Conservation (phyloP, 2,329 filamentous ascomycete genomes). For the Scortechinia acanthostroma region DNA sequence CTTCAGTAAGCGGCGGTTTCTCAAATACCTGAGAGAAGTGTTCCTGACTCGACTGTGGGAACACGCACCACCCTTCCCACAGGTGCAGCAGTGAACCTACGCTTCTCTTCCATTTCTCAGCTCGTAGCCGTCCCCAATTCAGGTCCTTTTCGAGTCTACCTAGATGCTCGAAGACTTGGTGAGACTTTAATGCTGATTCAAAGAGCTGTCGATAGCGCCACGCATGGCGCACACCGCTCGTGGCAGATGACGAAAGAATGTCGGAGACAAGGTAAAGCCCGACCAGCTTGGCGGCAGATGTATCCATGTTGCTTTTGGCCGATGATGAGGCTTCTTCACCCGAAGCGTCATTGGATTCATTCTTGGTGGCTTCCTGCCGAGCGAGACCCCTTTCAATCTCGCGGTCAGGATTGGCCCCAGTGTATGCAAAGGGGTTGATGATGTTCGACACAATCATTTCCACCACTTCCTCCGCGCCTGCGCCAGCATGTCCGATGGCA, state of each 20-base stretch:
- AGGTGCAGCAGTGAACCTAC: conserved; percentile 44
- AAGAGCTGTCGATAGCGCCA: conserved; percentile 66
- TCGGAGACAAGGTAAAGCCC: conserved; percentile 63
- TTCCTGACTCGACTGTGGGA: conserved; percentile 42
- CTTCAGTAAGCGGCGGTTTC: conserved; percentile 35
- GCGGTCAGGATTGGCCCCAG: conserved; percentile 43
- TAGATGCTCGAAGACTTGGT: conserved; percentile 54
- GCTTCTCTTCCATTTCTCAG: conserved; percentile 60
- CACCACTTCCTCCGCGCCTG: conserved; percentile 64
- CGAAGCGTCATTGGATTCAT: conserved; percentile 9
- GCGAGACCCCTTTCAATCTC: conserved; percentile 5
- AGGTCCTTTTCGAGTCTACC: conserved; percentile 54
- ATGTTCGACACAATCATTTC: conserved; percentile 61
- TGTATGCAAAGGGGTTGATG: conserved; percentile 50
- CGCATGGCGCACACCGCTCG: conserved; percentile 55
- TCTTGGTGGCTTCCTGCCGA: conserved; percentile 14
- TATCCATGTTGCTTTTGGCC: conserved; percentile 30
- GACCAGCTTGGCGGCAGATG: conserved; percentile 50
- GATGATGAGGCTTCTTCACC: not conserved
- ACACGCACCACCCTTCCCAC: conserved; percentile 26
- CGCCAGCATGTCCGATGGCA: conserved; percentile 58
- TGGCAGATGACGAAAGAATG: conserved; percentile 57
- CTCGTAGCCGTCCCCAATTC: conserved; percentile 59
- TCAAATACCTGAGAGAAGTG: conserved; percentile 40
- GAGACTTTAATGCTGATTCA: conserved; percentile 48